Evolutionary conservation across 176 grass and related monocot species (phyloP), one percentile per base, ranked within the genome.

Genomic region (Oryza glumipatula): DNA sequence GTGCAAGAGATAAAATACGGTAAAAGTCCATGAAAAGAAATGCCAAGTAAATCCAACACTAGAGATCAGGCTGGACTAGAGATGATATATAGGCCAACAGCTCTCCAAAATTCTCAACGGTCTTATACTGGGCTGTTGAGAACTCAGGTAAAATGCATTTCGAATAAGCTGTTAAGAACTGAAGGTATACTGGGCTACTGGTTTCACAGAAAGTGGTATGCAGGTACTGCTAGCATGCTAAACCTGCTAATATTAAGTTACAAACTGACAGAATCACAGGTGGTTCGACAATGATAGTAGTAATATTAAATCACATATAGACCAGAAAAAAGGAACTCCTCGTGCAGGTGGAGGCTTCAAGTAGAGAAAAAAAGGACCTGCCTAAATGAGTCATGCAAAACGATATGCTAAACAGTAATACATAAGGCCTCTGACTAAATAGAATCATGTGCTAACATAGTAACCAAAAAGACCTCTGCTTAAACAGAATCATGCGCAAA

Each of bases 261-360:
- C 24, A 54, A 3, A 78, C 32, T 87, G 48, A 73, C 46, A 56
- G 33, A 85, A 67, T 3, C 46, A 33, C 6, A 76, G 24, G 79
- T 36, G 30, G 16, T 56, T 65, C 1, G 66, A 65, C 16, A 86
- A 80, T 21, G 7, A 80, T 73, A 10, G 44, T 21, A 64, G 15
- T 51, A 65, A 81, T 12, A 63, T 71, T 43, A 72, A 35, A 68
- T 72, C 7, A 9, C 46, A 39, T 16, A 39, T 71, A 67, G 32
- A 69, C 32, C 24, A 68, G 13, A 67, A 72, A 77, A 60, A 28
- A 52, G 15, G 4, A 10, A 68, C 38, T 65, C 49, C 69, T 28
- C 6, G 39, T 33, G 32, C 5, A 78, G 16, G 51, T 63, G 14
- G 15, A 52, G 13, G 49, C 15, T 64, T 67, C 38, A 64, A 0